Conservation (phyloP, 352 stramenopile genomes). For the Pythium folliculosum region DNA sequence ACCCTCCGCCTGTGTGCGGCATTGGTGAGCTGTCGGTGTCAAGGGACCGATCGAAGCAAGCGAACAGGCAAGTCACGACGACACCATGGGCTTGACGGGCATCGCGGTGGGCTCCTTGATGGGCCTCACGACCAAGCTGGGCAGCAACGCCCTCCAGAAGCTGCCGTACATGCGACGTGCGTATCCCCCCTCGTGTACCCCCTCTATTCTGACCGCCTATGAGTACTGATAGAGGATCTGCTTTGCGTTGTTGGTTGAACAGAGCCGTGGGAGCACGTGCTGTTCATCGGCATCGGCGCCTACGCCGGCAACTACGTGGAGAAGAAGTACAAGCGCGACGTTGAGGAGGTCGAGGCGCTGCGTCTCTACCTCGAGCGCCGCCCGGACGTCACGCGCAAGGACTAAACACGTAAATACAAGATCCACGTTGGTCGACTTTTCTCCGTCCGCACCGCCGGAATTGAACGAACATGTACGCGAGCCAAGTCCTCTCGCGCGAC, state of each 20-base stretch:
- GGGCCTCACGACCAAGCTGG: constrained; percentile 80
- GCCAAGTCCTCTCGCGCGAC: not conserved
- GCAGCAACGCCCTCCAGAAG: constrained; percentile 84
- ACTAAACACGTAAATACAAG: constrained; percentile 36
- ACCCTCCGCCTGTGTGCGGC: not conserved
- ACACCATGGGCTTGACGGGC: constrained; percentile 70
- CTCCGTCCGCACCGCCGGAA: constrained; percentile 16
- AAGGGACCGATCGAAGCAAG: constrained; percentile 6
- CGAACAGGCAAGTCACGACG: constrained; percentile 15
- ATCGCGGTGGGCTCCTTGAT: constrained; percentile 68
- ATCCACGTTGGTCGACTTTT: constrained; percentile 1
- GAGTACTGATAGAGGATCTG: not conserved
- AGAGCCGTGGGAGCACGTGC: constrained; percentile 84
- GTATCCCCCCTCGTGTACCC: constrained; percentile 22
- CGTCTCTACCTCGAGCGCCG: constrained; percentile 71
- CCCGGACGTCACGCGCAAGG: constrained; percentile 48
- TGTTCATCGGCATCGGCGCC: constrained; percentile 70
- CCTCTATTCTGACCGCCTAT: not conserved
- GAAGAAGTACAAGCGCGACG: constrained; percentile 75
- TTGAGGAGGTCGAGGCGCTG: constrained; percentile 78
- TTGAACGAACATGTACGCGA: not conserved
- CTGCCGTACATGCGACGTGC: constrained; percentile 83
- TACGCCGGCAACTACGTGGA: constrained; percentile 60
- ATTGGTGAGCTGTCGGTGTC: constrained; percentile 9
- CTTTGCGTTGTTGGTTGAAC: not conserved